These are phyloP conservation scores for Tetracladium marchalianum DNA, from an alignment of 495 filamentous ascomycete species.

Conservation along the genomic window DNA sequence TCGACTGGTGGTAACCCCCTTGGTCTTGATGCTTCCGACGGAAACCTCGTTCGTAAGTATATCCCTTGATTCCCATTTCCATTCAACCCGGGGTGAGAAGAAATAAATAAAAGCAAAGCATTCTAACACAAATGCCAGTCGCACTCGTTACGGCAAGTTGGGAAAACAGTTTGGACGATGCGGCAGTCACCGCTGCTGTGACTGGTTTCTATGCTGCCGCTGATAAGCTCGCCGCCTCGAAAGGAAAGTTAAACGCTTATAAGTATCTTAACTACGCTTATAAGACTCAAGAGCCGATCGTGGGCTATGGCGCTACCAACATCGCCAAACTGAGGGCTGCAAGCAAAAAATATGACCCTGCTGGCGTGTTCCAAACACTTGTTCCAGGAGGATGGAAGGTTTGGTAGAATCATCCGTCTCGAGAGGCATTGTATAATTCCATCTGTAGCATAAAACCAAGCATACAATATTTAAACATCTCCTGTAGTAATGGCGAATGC, in stretches of 20 bases:
- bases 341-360: conserved; percentile 33
- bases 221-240: conserved; percentile 21
- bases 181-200: neutral
- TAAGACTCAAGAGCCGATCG: conserved; percentile 28
- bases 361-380: conserved; percentile 27
- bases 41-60: conserved; percentile 20
- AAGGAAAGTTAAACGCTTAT: conserved; percentile 21
- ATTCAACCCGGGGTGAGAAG: neutral
- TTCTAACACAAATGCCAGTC: neutral
- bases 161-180: neutral
- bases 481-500: no score
- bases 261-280: conserved; percentile 30
- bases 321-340: conserved; percentile 20
- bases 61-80: neutral
- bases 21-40: conserved; percentile 31
- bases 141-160: neutral
- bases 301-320: conserved; percentile 29
- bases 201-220: neutral
- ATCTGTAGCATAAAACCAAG: no score
- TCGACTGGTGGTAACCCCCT: conserved; percentile 43
- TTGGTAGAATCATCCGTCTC: no score
- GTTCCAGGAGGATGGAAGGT: conserved; percentile 17
- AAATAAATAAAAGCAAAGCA: neutral
- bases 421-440: no score
- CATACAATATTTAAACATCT: no score